These are phyloP conservation scores for Malassezia furfur DNA, from an alignment of 1,284 basidiomycete species.

Conservation along the genomic window DNA sequence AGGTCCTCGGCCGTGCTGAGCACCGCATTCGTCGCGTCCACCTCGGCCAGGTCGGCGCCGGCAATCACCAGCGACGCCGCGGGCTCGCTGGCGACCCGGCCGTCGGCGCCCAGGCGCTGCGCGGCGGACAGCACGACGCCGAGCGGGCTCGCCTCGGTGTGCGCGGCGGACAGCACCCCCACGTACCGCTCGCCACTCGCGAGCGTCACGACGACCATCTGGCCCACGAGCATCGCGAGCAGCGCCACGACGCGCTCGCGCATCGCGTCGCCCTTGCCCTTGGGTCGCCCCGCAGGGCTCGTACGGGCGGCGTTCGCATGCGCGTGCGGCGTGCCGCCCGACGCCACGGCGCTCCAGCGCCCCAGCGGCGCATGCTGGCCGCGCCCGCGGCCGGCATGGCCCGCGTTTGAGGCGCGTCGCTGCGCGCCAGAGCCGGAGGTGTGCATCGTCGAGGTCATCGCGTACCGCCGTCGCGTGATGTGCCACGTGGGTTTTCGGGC, in stretches of 20 bases:
- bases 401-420: conserved; percentile 1
- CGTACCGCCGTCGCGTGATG: not conserved
- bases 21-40: conserved; percentile 8
- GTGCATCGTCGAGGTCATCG: not conserved
- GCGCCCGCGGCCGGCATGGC: not conserved
- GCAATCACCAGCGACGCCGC: not conserved
- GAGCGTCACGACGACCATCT: conserved; percentile 26
- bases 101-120: conserved; percentile 23
- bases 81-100: not conserved
- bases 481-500: conserved; percentile 1
- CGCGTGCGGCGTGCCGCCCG: not conserved
- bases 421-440: not conserved
- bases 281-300: too few relatives aligned
- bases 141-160: conserved; percentile 26
- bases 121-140: conserved; percentile 31
- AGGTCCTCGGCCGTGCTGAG: conserved; percentile 7
- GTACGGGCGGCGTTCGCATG: not conserved
- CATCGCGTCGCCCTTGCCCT: not conserved
- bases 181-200: conserved; percentile 30
- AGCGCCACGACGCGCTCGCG: not conserved
- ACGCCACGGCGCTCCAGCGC: not conserved
- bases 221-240: conserved; percentile 15
- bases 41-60: conserved; percentile 6
- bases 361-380: not conserved
- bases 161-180: conserved; percentile 37